Percentiles rank a stretch among this genome's conserved stretches.
These are phyloP conservation scores for Claviceps africana DNA, from an alignment of 2,329 filamentous ascomycete species.

Conservation along the genomic window DNA sequence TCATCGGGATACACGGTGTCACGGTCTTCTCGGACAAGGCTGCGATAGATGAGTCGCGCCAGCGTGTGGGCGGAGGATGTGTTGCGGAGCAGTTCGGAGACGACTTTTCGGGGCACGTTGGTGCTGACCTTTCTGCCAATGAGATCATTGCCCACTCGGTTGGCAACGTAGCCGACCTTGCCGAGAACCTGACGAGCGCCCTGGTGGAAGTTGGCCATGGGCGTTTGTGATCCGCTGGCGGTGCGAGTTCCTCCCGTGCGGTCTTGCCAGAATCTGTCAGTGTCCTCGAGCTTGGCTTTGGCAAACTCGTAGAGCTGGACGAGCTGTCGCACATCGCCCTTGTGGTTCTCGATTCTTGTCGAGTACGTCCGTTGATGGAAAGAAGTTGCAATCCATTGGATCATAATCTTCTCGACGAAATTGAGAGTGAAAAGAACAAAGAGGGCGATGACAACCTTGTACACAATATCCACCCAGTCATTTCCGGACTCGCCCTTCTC, in stretches of 20 bases:
- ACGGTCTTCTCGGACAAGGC: slow-evolving; percentile 59
- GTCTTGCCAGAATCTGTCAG: slow-evolving; percentile 35
- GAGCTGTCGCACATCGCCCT: slow-evolving; percentile 61
- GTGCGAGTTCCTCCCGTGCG: slow-evolving; percentile 17
- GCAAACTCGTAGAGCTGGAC: slow-evolving; percentile 52
- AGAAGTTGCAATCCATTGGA: slow-evolving; percentile 85
- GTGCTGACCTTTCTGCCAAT: slow-evolving; percentile 61
- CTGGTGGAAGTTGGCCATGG: slow-evolving; percentile 56
- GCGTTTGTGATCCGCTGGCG: slow-evolving; percentile 54
- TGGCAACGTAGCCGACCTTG: slow-evolving; percentile 75
- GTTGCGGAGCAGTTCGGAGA: slow-evolving; percentile 60
- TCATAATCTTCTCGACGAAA: slow-evolving; percentile 81
- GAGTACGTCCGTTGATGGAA: slow-evolving; percentile 88
- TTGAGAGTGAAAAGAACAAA: slow-evolving; percentile 72
- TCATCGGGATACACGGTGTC: slow-evolving; percentile 71
- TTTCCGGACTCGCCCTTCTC: slow-evolving; percentile 33
- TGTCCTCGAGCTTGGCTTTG: slow-evolving; percentile 53
- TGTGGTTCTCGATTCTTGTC: slow-evolving; percentile 82
- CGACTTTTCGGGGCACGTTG: slow-evolving; percentile 72
- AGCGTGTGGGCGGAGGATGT: slow-evolving; percentile 67
- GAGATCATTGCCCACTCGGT: slow-evolving; percentile 79
- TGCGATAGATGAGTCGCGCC: slow-evolving; percentile 77
- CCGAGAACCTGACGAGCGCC: slow-evolving; percentile 62
- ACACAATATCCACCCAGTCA: slow-evolving; percentile 61
- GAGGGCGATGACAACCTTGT: slow-evolving; percentile 76